Percentiles rank a stretch among this genome's conserved stretches.
Conservation (phyloP, 306 rosid species). For the Prunus mongolica region DNA sequence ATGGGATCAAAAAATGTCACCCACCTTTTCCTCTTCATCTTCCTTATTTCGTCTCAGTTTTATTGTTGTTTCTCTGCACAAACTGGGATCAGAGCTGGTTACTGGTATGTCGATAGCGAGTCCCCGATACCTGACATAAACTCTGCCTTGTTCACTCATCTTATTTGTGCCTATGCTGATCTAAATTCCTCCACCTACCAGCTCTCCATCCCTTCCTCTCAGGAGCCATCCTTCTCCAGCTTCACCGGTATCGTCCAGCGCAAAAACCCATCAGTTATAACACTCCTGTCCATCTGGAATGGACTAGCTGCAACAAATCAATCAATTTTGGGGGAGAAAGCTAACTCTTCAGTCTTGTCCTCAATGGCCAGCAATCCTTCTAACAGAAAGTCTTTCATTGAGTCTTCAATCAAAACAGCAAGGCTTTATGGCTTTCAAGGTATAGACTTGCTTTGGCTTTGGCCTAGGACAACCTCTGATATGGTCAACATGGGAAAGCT, state of each 20-base stretch:
- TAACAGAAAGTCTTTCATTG: no score
- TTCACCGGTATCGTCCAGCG: slow-evolving; percentile 14
- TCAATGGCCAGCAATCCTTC: no score
- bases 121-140: slow-evolving; percentile 12
- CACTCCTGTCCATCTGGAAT: no score
- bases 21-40: background rate
- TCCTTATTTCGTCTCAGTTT: background rate
- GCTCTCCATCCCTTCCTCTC: slow-evolving; percentile 27
- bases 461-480: no score
- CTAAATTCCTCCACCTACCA: slow-evolving; percentile 15
- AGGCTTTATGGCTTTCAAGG: no score
- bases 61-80: slow-evolving; percentile 9
- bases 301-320: no score
- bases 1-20: slow-evolving; percentile 8
- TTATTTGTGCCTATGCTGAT: slow-evolving; percentile 37
- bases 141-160: slow-evolving; percentile 41
- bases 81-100: slow-evolving; percentile 43
- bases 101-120: slow-evolving; percentile 30
- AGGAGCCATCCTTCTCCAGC: slow-evolving; percentile 22
- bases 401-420: no score
- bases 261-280: no score
- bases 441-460: no score
- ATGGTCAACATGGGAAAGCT: no score
- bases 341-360: no score
- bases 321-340: no score